A percentile compares a stretch with the other conserved stretches of the same genome.
Evolutionary conservation across 805 yeast genomes (phyloP).

Genomic region (Candida maris): DNA sequence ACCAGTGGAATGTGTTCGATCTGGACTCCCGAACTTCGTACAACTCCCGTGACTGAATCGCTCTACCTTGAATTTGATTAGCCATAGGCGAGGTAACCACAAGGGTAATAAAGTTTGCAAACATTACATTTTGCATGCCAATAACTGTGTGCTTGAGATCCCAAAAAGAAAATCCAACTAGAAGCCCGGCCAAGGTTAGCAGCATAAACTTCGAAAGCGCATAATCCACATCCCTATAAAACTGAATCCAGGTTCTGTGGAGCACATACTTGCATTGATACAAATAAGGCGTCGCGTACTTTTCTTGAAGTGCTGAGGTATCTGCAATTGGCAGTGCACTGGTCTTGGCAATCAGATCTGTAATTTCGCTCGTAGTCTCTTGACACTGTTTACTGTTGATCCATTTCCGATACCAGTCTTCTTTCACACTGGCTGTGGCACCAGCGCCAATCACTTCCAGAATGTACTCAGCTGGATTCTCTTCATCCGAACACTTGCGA

Average conservation of each 20-base stretch:
- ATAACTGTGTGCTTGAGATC: constrained; percentile 47
- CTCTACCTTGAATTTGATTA: constrained; percentile 62
- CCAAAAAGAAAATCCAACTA: constrained; percentile 59
- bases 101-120: constrained; percentile 50
- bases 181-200: constrained; percentile 38
- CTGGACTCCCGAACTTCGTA: constrained; percentile 69
- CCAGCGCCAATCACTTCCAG: constrained; percentile 77
- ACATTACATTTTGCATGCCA: constrained; percentile 60
- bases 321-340: constrained; percentile 8
- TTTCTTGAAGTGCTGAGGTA: constrained; percentile 15
- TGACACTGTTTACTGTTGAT: constrained; percentile 27
- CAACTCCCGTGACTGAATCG: constrained; percentile 54
- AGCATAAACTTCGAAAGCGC: constrained; percentile 45
- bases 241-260: constrained; percentile 36
- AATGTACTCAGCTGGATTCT: constrained; percentile 77
- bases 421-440: constrained; percentile 58
- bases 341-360: constrained; percentile 22
- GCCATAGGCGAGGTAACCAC: constrained; percentile 55
- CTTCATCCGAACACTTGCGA: constrained; percentile 53
- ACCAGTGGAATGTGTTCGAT: constrained; percentile 74
- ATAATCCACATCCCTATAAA: constrained; percentile 48
- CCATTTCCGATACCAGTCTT: constrained; percentile 70
- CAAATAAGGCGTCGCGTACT: constrained; percentile 45
- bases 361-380: constrained; percentile 29
- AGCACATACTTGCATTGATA: constrained; percentile 35